Conservation (phyloP, 805 yeast genomes). For the Nakazawaea pomicola region DNA sequence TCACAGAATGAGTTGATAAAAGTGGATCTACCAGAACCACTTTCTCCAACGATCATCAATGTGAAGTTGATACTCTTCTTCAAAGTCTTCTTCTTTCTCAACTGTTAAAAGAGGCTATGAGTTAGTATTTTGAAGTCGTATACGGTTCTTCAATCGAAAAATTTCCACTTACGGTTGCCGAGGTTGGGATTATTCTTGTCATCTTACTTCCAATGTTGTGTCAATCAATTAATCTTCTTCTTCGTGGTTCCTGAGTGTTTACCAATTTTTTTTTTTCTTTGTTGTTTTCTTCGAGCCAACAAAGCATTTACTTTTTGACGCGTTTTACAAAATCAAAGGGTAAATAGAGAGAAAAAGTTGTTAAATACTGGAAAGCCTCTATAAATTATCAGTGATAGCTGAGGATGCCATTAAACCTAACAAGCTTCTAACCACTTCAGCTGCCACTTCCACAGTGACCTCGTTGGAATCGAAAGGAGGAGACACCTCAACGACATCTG, state of each 20-base stretch:
- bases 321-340: too few species aligned
- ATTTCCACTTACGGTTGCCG: conserved; percentile 11
- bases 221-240: too few species aligned
- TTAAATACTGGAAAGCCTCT: background rate
- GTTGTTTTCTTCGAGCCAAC: background rate
- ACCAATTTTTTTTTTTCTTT: background rate
- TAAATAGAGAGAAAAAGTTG: too few species aligned
- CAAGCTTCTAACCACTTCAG: conserved; percentile 23
- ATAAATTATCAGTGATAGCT: too few species aligned
- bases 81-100: conserved; percentile 72
- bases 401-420: conserved; percentile 4
- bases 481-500: conserved; percentile 49
- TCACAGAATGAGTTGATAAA: conserved; percentile 88
- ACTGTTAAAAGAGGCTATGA: conserved; percentile 17
- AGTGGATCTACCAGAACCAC: conserved; percentile 89
- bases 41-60: conserved; percentile 80
- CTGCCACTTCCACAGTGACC: conserved; percentile 33
- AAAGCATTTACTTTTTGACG: background rate
- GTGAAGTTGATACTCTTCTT: conserved; percentile 85
- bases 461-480: conserved; percentile 32
- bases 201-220: background rate
- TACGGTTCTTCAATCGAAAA: too few species aligned
- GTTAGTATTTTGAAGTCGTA: too few species aligned
- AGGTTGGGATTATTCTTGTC: conserved; percentile 10
- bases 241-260: background rate